phyloP scores from a whole-genome alignment of 768 basidiomycete genomes.

The Pulveroboletus sp. region DNA sequence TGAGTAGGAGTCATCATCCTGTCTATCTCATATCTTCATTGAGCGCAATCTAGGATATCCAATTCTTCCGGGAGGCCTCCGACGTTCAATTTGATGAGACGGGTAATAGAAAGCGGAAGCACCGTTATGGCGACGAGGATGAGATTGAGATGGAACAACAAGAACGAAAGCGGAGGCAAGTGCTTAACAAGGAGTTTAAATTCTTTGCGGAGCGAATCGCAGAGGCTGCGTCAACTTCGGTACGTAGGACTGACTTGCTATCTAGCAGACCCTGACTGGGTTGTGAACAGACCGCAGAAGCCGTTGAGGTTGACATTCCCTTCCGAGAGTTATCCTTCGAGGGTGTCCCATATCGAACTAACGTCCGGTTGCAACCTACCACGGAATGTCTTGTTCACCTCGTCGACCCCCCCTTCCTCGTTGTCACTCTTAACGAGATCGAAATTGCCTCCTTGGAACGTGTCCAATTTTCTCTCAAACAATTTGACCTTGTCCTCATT shows the following conservation, averaged over 20 bases:
- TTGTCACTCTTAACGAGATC: slow-evolving; percentile 90
- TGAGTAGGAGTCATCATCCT: slow-evolving; percentile 33
- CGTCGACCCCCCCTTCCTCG: slow-evolving; percentile 92
- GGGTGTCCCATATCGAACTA: slow-evolving; percentile 94
- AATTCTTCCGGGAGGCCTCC: slow-evolving; percentile 97
- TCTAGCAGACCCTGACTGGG: background rate
- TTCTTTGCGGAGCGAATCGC: slow-evolving; percentile 89
- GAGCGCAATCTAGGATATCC: slow-evolving; percentile 65
- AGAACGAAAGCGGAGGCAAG: slow-evolving; percentile 82
- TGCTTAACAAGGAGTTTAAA: slow-evolving; percentile 93
- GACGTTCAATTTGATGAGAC: slow-evolving; percentile 99
- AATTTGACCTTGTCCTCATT: slow-evolving; percentile 96
- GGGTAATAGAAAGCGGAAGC: slow-evolving; percentile 96
- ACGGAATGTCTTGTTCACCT: slow-evolving; percentile 96
- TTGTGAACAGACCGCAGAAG: slow-evolving; percentile 61
- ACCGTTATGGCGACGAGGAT: slow-evolving; percentile 96
- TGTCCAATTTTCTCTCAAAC: slow-evolving; percentile 92
- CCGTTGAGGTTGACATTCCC: slow-evolving; percentile 91
- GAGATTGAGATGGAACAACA: slow-evolving; percentile 99
- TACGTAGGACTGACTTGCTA: slow-evolving; percentile 35
- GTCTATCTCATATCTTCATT: background rate
- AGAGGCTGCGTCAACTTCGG: slow-evolving; percentile 73
- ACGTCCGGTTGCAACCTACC: slow-evolving; percentile 90
- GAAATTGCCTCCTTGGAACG: slow-evolving; percentile 96
- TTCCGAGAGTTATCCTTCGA: slow-evolving; percentile 97